A percentile compares a stretch with the other conserved stretches of the same genome.
These are phyloP conservation scores for Suillus subluteus DNA, from an alignment of 768 basidiomycete species.

Conservation along the genomic window DNA sequence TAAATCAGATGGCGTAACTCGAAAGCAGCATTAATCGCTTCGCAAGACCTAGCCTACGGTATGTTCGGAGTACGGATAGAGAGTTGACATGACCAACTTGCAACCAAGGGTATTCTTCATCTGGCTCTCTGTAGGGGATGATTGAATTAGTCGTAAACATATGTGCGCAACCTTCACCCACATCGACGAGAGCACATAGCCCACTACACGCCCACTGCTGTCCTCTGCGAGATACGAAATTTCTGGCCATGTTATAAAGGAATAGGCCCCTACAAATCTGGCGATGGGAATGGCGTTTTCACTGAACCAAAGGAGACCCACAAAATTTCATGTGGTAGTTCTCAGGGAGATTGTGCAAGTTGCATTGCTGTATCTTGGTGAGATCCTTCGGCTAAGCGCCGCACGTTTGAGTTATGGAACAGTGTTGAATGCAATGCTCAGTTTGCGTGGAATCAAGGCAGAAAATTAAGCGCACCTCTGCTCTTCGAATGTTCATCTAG, in stretches of 20 bases:
- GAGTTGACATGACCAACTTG: constrained; percentile 35
- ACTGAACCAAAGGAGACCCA: constrained; percentile 18
- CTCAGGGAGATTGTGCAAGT: constrained; percentile 56
- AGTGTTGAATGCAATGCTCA: not conserved
- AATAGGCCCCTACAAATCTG: constrained; percentile 44
- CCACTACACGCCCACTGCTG: constrained; percentile 51
- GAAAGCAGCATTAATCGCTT: constrained; percentile 29
- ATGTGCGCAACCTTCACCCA: constrained; percentile 26
- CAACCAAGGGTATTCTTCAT: constrained; percentile 15
- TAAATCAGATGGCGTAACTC: constrained; percentile 16
- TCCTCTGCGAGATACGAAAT: constrained; percentile 58
- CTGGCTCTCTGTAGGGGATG: constrained; percentile 24
- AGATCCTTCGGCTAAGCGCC: constrained; percentile 47
- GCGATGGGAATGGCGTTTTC: not conserved
- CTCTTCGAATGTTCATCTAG: constrained; percentile 33
- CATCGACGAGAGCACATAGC: constrained; percentile 62
- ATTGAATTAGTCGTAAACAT: not conserved
- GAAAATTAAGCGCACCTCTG: constrained; percentile 27
- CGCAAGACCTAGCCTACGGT: constrained; percentile 32
- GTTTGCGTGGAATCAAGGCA: not conserved
- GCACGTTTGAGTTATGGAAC: not conserved
- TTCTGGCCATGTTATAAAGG: constrained; percentile 54
- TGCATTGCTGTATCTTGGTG: constrained; percentile 52
- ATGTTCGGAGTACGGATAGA: constrained; percentile 30
- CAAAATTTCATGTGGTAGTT: constrained; percentile 43